phyloP scores from a whole-genome alignment of 2,329 filamentous ascomycete genomes.

The Onygenales sp. region DNA sequence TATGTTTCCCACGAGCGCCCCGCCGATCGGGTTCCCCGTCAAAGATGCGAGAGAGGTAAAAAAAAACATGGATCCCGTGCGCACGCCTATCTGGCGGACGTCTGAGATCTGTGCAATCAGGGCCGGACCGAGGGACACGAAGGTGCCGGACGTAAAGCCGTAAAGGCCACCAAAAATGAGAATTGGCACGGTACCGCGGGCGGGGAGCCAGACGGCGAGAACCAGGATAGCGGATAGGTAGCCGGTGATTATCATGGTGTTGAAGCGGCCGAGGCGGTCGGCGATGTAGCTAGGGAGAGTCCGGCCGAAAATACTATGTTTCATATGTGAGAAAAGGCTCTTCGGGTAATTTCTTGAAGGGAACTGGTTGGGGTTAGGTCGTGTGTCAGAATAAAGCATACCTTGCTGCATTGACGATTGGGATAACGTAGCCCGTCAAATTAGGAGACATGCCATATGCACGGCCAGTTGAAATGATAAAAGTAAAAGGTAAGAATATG shows the following conservation, averaged over 20 bases:
- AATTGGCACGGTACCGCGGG: conserved; percentile 45
- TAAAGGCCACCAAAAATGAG: conserved; percentile 59
- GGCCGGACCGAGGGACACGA: conserved; percentile 53
- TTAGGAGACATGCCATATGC: conserved; percentile 38
- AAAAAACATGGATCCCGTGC: conserved; percentile 56
- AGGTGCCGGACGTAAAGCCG: conserved; percentile 59
- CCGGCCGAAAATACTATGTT: conserved; percentile 42
- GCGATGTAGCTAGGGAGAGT: conserved; percentile 46
- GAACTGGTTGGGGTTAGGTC: background rate
- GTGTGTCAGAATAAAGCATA: conserved; percentile 12
- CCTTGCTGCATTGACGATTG: conserved; percentile 44
- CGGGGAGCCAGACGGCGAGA: conserved; percentile 48
- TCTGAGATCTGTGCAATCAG: conserved; percentile 63
- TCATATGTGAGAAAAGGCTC: background rate
- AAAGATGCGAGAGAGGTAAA: conserved; percentile 55
- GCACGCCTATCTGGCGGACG: conserved; percentile 58
- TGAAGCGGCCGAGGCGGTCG: conserved; percentile 46
- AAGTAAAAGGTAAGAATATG: conserved; percentile 52
- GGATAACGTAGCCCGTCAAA: conserved; percentile 44
- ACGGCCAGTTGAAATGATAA: conserved; percentile 37
- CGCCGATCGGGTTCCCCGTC: conserved; percentile 58
- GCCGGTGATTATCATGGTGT: conserved; percentile 44
- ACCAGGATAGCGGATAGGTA: conserved; percentile 37
- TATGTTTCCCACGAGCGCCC: conserved; percentile 46
- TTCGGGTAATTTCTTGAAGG: background rate